These are phyloP conservation scores for Aechmea fasciata DNA, from an alignment of 176 grass and related monocot genomes.

Conservation along the genomic window DNA sequence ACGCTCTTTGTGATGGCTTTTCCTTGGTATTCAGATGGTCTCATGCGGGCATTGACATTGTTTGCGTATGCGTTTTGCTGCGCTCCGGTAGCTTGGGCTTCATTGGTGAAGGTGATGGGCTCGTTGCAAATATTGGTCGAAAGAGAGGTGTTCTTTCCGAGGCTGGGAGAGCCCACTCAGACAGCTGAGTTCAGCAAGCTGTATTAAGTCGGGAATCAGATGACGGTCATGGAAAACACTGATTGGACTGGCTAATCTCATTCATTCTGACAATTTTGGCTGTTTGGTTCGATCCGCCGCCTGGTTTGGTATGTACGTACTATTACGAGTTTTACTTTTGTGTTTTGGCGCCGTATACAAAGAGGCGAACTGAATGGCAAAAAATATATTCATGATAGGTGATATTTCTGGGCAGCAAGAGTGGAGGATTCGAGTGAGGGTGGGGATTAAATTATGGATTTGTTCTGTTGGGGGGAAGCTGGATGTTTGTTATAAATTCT, in stretches of 20 bases:
- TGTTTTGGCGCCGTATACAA: neutral
- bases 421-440: neutral
- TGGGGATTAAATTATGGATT: neutral
- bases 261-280: neutral
- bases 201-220: conserved; percentile 38
- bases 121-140: conserved; percentile 55
- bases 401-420: neutral
- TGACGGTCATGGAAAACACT: neutral
- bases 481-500: neutral
- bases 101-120: conserved; percentile 50
- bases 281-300: neutral
- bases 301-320: neutral
- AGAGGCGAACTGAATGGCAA: neutral
- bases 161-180: conserved; percentile 56
- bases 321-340: neutral
- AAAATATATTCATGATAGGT: neutral
- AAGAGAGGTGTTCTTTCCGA: conserved; percentile 54
- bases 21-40: conserved; percentile 73
- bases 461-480: neutral
- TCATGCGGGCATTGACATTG: conserved; percentile 54
- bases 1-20: conserved; percentile 65
- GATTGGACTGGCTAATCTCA: neutral
- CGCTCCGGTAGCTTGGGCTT: conserved; percentile 54
- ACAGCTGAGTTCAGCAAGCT: conserved; percentile 61
- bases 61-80: conserved; percentile 64